These are phyloP conservation scores for Pseudogymnoascus sp. DNA, from an alignment of 2,329 filamentous ascomycete species.

Conservation along the genomic window DNA sequence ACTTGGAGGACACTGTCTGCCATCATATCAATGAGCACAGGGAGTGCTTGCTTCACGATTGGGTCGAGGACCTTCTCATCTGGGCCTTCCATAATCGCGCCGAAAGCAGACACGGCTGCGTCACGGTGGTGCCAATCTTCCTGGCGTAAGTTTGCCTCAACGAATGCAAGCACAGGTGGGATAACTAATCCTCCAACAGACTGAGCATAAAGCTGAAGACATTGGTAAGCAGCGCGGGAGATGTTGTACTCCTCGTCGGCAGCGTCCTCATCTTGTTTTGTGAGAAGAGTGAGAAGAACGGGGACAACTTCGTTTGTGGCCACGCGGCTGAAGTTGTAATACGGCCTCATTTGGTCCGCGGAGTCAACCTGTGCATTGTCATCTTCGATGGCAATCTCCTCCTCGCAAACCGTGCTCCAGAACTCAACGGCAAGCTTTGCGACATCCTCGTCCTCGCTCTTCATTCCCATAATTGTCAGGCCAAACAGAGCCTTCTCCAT, in stretches of 20 bases:
- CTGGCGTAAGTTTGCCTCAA: constrained; percentile 79
- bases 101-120: constrained; percentile 93
- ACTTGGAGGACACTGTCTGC: constrained; percentile 83
- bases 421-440: constrained; percentile 97
- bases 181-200: constrained; percentile 81
- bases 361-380: constrained; percentile 69
- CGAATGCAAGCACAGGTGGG: constrained; percentile 77
- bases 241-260: constrained; percentile 96
- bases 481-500: constrained; percentile 99
- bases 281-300: constrained; percentile 77
- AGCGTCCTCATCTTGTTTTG: constrained; percentile 96
- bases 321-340: constrained; percentile 92
- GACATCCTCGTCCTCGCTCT: constrained; percentile 94
- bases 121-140: constrained; percentile 95
- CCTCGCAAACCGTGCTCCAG: constrained; percentile 99
- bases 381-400: constrained; percentile 96
- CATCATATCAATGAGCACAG: constrained; percentile 85
- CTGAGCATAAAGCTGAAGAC: constrained; percentile 89
- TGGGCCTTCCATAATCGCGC: constrained; percentile 97
- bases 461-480: constrained; percentile 96
- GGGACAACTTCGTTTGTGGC: constrained; percentile 92
- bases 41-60: constrained; percentile 89
- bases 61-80: constrained; percentile 88
- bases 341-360: constrained; percentile 62
- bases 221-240: constrained; percentile 91